Percentiles rank a stretch among this genome's conserved stretches.
Evolutionary conservation across 805 yeast genomes (phyloP).

Genomic region (Starmerella roubikii): DNA sequence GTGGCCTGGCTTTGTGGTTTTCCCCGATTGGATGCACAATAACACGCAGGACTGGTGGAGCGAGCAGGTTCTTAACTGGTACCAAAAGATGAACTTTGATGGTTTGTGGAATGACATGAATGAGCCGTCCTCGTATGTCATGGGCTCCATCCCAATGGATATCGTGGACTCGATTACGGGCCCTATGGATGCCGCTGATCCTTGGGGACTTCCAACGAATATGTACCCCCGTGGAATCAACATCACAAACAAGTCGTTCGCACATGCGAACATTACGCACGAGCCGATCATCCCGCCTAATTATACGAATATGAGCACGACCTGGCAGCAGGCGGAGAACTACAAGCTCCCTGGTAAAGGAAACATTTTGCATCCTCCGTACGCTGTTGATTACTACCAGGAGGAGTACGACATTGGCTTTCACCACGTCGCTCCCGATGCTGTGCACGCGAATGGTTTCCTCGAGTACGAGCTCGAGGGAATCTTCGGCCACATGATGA

Average conservation of each 20-base stretch:
- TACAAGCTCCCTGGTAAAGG: conserved; percentile 2
- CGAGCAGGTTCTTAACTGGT: background rate
- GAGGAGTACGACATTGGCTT: background rate
- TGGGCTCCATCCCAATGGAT: background rate
- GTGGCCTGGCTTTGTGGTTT: conserved; percentile 4
- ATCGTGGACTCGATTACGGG: background rate
- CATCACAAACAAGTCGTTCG: background rate
- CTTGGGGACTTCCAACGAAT: background rate
- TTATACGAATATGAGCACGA: background rate
- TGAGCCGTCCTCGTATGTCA: background rate
- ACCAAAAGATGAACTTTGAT: background rate
- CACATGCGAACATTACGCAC: background rate
- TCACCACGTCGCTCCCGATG: background rate
- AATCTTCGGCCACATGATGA: background rate
- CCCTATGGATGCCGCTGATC: background rate
- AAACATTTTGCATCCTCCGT: conserved; percentile 2
- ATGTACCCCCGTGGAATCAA: background rate
- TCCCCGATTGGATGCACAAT: conserved; percentile 2
- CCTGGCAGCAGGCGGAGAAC: background rate
- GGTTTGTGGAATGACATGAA: conserved; percentile 4
- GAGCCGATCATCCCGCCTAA: background rate
- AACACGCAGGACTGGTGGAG: conserved; percentile 1
- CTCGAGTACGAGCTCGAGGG: conserved; percentile 4
- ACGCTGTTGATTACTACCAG: conserved; percentile 1
- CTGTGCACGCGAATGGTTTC: conserved; percentile 1